Evolutionary conservation across 2,329 filamentous ascomycete species (phyloP), one percentile per base, ranked within the genome.

Genomic region (Zymoseptoria tritici): DNA sequence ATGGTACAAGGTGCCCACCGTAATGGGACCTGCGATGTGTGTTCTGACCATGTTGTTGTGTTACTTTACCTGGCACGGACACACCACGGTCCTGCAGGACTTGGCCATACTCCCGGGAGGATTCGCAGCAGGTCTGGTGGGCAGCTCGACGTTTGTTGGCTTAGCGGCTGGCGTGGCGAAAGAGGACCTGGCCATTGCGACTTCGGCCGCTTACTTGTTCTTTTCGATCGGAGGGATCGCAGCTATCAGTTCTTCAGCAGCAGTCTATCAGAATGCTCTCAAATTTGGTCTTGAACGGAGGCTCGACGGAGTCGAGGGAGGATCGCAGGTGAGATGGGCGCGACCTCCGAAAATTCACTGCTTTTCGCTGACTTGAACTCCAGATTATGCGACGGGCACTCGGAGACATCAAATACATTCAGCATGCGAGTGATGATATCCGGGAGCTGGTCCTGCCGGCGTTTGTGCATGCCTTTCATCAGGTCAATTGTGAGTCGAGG

Each of bases 41-140:
- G 78, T 79, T 0, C 57, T 79, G 0, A 76, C 79, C 5, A 86
- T 87, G 60, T 53, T 75, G 0, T 71, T 85, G 0, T 77, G 87
- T 3, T 71, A 76, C 7, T 60, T 84, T 1, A 75, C 79, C 21
- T 89, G 86, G 86, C 77, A 81, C 9, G 85, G 84, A 0, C 62
- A 83, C 31, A 87, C 83, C 0, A 79, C 78, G 7, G 77, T 79
- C 64, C 67, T 87, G 0, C 59, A 58, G 11, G 57, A 61, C n/a
- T 26, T 66, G 9, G 59, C 59, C 9, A 60, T 57, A 11, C 49
- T 67, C 4, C 84, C 84, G 0, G 74, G 82, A 1, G 81, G 82
- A 0, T 75, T 84, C 56, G 81, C 80, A 0, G 77, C 77, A 0
- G 81, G 81, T 0, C 74, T 81, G 36, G 72, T 77, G 0, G 70